Evolutionary conservation across 108 stramenopile species (phyloP).

Genomic region (Fragilaria crotonensis): DNA sequence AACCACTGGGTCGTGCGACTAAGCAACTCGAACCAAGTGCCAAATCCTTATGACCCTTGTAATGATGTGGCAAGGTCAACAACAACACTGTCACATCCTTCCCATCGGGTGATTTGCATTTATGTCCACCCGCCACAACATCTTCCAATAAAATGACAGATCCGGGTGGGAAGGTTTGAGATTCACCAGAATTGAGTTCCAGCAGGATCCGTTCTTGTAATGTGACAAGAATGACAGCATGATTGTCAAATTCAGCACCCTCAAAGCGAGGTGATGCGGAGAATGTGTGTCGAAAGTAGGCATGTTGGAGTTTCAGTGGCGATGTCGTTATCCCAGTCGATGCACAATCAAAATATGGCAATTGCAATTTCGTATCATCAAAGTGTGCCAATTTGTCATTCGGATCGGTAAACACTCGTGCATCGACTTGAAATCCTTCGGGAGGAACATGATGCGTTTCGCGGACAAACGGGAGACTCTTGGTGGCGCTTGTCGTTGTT

Average conservation of each 20-base stretch:
- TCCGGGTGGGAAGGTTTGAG: constrained; percentile 25
- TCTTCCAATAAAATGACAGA: constrained; percentile 47
- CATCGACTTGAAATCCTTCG: constrained; percentile 33
- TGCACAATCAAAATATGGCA: constrained; percentile 52
- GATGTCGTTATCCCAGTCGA: constrained; percentile 30
- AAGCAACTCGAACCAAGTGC: constrained; percentile 18
- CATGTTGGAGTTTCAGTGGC: constrained; percentile 26
- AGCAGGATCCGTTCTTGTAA: constrained; percentile 21
- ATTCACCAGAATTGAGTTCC: constrained; percentile 32
- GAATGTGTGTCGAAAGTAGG: constrained; percentile 36
- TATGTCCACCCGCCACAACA: constrained; percentile 37
- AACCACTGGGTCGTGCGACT: background rate
- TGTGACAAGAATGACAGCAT: constrained; percentile 33
- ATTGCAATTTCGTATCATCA: constrained; percentile 13
- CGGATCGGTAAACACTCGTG: constrained; percentile 45
- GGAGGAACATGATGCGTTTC: constrained; percentile 22
- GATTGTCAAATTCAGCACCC: constrained; percentile 18
- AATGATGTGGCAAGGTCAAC: constrained; percentile 32
- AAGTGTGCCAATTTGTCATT: constrained; percentile 45
- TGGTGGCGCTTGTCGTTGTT: constrained; percentile 1
- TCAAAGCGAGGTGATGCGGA: constrained; percentile 11
- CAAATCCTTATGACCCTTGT: constrained; percentile 29
- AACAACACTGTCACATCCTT: constrained; percentile 29
- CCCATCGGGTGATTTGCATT: constrained; percentile 8
- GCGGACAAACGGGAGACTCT: background rate